Base-by-base conservation (phyloP, 192 early-diverging fungal genomes). In the Cladochytrium replicatum region DNA sequence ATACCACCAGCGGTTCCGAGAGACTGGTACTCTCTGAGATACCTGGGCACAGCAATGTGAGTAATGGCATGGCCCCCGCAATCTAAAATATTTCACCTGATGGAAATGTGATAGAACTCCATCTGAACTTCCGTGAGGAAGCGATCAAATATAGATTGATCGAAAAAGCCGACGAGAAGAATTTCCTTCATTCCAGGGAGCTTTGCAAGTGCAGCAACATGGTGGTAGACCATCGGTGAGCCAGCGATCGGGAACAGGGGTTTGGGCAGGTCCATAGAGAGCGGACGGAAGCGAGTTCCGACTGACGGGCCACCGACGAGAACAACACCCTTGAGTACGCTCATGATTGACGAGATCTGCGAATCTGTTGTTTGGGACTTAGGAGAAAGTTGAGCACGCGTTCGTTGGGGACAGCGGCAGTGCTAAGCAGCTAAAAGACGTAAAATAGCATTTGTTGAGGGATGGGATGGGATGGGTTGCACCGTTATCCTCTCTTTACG, bases 211-310 rank as follows among this genome's bases (percentile, higher is more conserved):
- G 93, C 90, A 32, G 80, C 79, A 54, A 99, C 82, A 66, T 96
- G 95, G 75, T 99, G 95, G 61, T 83, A 87, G 70, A 99, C 93
- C 71, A 95, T 88, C 52, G 95, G 93, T 40, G 75, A 72, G 19
- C 93, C 93, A 24, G 91, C 95, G 43, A 99, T 89, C 8, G 95
- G 95, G 72, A 99, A 99, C 51, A 99, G 74, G n/a, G 95, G 93
- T 67, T 99, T 94, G 32, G 95, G 95, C 6, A 81, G 78, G 55
- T 92, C 83, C 72, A 99, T 83, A 38, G 91, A 95, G 50, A 99
- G 73, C 8, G 95, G 95, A 31, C 95, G 82, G 80, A 99, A 99
- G 46, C 92, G 85, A 13, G 95, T 99, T 32, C 88, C 95, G 49
- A 93, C 82, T 28, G 91, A 95, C 29, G 93, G 93, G 3, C 95